phyloP scores from a whole-genome alignment of 2,329 filamentous ascomycete genomes.

The Sphaerulina vaccinii region DNA sequence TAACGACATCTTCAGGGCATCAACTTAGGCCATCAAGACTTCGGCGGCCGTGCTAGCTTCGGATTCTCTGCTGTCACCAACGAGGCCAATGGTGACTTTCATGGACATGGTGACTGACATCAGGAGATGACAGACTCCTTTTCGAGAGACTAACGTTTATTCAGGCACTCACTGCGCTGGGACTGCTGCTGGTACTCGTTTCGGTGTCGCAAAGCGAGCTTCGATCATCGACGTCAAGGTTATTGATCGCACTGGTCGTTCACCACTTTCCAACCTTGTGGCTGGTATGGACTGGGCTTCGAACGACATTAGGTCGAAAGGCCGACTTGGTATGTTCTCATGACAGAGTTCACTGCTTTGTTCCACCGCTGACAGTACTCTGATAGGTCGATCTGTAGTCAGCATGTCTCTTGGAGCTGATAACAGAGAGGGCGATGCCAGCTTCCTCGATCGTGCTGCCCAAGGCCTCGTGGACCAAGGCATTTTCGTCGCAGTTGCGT shows the following conservation, averaged over 20 bases:
- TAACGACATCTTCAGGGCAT: conserved; percentile 16
- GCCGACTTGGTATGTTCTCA: not conserved
- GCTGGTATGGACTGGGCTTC: conserved; percentile 1
- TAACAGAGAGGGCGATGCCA: conserved; percentile 16
- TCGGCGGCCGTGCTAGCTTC: conserved; percentile 30
- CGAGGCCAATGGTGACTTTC: conserved; percentile 20
- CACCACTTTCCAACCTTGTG: not conserved
- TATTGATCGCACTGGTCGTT: conserved; percentile 34
- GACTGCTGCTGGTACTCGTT: conserved; percentile 60
- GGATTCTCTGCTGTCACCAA: conserved; percentile 22
- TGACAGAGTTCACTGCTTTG: too few relatives aligned
- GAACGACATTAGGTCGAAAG: not conserved
- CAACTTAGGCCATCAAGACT: conserved; percentile 26
- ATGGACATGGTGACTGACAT: conserved; percentile 64
- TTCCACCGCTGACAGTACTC: too few relatives aligned
- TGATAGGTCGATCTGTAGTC: conserved; percentile 26
- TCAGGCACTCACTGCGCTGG: conserved; percentile 63
- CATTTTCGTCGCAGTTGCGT: conserved; percentile 42
- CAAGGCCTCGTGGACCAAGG: conserved; percentile 40
- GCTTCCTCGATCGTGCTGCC: conserved; percentile 37
- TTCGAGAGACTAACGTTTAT: too few relatives aligned
- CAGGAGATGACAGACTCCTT: conserved; percentile 23
- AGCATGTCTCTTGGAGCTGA: conserved; percentile 42
- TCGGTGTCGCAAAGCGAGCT: conserved; percentile 53
- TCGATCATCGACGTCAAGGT: conserved; percentile 53